Base-by-base conservation (phyloP, 257 asterid genomes). In the Oldenlandia corymbosa region DNA sequence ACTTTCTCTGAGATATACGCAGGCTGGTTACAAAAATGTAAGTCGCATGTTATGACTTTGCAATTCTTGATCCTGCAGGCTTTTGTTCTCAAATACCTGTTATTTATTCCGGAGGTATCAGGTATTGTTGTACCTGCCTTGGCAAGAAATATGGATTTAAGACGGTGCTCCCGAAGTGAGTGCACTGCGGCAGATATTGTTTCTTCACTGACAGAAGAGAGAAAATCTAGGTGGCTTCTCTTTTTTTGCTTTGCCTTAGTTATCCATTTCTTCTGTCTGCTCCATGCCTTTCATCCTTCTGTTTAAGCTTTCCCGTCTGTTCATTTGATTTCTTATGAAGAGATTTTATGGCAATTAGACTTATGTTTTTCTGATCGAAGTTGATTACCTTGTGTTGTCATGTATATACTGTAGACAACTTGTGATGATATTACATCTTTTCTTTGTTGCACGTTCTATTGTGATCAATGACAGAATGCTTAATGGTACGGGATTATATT, bases 61-160 rank as follows among this genome's bases (percentile, higher is more conserved):
- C 47, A 10, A 41, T 67, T 53, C 77, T 55, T 57, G 68, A 69
- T 77, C 69, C 28, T 84, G 84, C 96, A 93, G 99, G 99, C 96
- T 67, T 93, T 84, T 78, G 96, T 93, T 56, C 92, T 93, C 70
- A 93, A 87, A 72, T 72, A 87, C 78, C 95, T 93, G 71, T 70
- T 90, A 42, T 93, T 93, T 71, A 75, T 69, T 62, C 72, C 76
- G 16, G 96, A 85, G 67, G 90, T 78, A 45, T 72, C 73, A 66
- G 75, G 68, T 67, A 54, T 67, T 73, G 72, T 65, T 74, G 71
- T 78, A 28, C 68, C 75, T 27, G 51, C 65, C 73, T 58, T 73
- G 69, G 28, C 77, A 28, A 60, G 76, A 52, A 72, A 45, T 71
- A 58, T 67, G 47, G 67, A 71, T 66, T 56, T 69, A 63, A 76